Percentiles rank a stretch among this genome's conserved stretches.
phyloP scores from a whole-genome alignment of 2,329 filamentous ascomycete species.

The Waltergamsia citrina region DNA sequence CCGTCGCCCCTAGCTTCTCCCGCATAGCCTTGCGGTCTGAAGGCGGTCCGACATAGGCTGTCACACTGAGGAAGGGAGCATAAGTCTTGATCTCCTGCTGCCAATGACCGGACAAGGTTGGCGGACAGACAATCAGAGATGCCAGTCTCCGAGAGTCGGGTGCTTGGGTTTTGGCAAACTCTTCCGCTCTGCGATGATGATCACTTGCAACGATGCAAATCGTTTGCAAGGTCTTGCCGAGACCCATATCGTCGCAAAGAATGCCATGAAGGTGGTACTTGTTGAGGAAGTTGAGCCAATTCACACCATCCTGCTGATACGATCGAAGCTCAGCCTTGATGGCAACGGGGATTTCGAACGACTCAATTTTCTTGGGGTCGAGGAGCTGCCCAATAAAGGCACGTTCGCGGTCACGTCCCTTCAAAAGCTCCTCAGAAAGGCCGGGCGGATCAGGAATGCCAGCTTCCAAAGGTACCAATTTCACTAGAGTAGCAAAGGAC shows the following conservation, averaged over 20 bases:
- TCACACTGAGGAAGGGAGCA: constrained; percentile 83
- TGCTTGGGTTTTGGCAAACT: constrained; percentile 74
- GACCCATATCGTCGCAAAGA: constrained; percentile 97
- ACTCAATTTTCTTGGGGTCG: constrained; percentile 92
- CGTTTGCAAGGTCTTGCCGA: constrained; percentile 95
- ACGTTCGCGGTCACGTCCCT: constrained; percentile 85
- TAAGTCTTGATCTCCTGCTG: constrained; percentile 96
- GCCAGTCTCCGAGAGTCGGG: constrained; percentile 72
- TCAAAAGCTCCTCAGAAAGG: constrained; percentile 76
- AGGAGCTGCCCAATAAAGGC: constrained; percentile 96
- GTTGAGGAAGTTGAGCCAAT: constrained; percentile 97
- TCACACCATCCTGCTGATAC: constrained; percentile 97
- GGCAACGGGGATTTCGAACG: constrained; percentile 85
- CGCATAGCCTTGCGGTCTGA: constrained; percentile 66
- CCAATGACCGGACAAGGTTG: constrained; percentile 95
- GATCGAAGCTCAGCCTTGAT: constrained; percentile 96
- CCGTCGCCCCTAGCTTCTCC: constrained; percentile 62
- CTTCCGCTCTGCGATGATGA: constrained; percentile 85
- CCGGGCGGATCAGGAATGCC: constrained; percentile 95
- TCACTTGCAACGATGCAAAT: constrained; percentile 97
- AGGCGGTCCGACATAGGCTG: constrained; percentile 86
- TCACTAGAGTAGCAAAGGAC: constrained; percentile 92
- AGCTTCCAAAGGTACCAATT: constrained; percentile 91
- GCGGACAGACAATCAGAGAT: constrained; percentile 91
- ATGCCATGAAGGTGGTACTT: constrained; percentile 97